A percentile compares a stretch with the other conserved stretches of the same genome.
Evolutionary conservation across 1,284 basidiomycete genomes (phyloP).

Genomic region (Papiliotrema flavescens): DNA sequence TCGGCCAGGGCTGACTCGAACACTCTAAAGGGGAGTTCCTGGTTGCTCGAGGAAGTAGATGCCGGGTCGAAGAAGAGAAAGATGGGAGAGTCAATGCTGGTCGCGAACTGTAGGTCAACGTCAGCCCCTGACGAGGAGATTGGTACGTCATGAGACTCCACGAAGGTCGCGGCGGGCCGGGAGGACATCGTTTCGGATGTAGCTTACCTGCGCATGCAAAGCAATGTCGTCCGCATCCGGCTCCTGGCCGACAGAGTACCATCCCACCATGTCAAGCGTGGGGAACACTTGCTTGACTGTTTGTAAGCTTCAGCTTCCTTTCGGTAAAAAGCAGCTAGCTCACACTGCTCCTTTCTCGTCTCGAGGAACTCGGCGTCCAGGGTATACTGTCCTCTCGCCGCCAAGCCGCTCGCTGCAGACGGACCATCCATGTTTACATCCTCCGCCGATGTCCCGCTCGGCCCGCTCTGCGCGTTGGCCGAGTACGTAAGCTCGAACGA

Average conservation of each 20-base stretch:
- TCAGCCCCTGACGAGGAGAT: not conserved
- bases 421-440: slow-evolving; percentile 23
- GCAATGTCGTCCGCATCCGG: slow-evolving; percentile 71
- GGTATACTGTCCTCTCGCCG: slow-evolving; percentile 38
- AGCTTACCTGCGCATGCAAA: slow-evolving; percentile 77
- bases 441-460: slow-evolving; percentile 1
- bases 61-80: slow-evolving; percentile 52
- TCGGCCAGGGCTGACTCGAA: slow-evolving; percentile 84
- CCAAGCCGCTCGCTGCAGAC: not conserved
- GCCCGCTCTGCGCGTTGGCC: not conserved
- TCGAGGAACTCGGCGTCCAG: slow-evolving; percentile 75
- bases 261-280: slow-evolving; percentile 90
- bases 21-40: slow-evolving; percentile 78
- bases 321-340: slow-evolving; percentile 32
- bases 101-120: slow-evolving; percentile 55
- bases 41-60: slow-evolving; percentile 33
- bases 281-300: slow-evolving; percentile 97
- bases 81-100: slow-evolving; percentile 52
- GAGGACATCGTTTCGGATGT: too few species aligned
- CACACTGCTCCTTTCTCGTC: slow-evolving; percentile 84
- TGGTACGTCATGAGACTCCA: too few species aligned
- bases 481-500: slow-evolving; percentile 78
- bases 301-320: not conserved
- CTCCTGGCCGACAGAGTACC: slow-evolving; percentile 80
- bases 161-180: too few species aligned